Conservation (phyloP, 1,139 yeast species). For the Magnusiomyces sp. region DNA sequence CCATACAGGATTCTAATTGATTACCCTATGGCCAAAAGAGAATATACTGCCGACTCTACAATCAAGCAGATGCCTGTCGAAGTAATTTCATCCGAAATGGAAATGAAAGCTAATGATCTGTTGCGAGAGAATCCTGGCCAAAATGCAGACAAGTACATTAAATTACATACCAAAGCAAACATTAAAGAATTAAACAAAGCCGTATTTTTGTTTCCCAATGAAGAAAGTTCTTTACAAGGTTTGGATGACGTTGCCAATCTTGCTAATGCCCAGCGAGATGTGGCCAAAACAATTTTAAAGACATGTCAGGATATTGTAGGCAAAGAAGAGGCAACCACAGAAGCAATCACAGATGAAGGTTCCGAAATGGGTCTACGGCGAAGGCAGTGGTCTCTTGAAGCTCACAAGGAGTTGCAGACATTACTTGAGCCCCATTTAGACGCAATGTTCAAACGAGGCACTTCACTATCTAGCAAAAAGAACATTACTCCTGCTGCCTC, state of each 20-base stretch:
- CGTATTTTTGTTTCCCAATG: conserved; percentile 17
- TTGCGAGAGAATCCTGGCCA: conserved; percentile 24
- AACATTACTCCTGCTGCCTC: neutral
- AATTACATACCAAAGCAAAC: conserved; percentile 21
- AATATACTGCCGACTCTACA: conserved; percentile 7
- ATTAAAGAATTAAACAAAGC: conserved; percentile 20
- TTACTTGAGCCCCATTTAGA: conserved; percentile 16
- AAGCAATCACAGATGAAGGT: conserved; percentile 23
- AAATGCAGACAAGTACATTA: conserved; percentile 24
- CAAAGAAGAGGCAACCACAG: conserved; percentile 14
- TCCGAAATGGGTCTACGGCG: conserved; percentile 22
- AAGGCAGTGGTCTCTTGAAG: conserved; percentile 30
- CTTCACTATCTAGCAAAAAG: neutral
- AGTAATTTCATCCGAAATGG: conserved; percentile 19
- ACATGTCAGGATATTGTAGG: conserved; percentile 25
- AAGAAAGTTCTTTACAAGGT: neutral
- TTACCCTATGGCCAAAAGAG: conserved; percentile 1
- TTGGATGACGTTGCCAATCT: neutral
- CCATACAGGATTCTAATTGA: conserved; percentile 1
- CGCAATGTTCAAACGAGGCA: neutral
- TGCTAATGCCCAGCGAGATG: neutral
- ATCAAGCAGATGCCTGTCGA: conserved; percentile 7
- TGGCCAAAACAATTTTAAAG: conserved; percentile 19
- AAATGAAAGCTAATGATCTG: conserved; percentile 23
- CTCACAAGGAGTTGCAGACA: conserved; percentile 34